Conservation (phyloP, 2,329 filamentous ascomycete species). For the Intubia oerlemansii region DNA sequence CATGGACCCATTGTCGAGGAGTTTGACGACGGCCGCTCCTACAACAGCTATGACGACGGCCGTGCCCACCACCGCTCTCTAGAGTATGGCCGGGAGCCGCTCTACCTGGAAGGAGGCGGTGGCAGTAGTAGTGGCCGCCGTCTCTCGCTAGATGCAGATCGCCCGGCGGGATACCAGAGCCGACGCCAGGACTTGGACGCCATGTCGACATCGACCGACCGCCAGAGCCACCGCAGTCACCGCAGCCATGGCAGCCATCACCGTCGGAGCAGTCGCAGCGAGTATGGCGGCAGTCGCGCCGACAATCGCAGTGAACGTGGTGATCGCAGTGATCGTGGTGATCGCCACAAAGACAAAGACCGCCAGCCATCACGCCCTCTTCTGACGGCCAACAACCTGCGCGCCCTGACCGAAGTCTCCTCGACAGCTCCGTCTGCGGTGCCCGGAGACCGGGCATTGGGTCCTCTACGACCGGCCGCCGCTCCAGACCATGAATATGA, state of each 20-base stretch:
- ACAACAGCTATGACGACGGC: slow-evolving; percentile 8
- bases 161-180: no score
- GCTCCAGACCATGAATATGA: no score
- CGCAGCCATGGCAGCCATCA: slow-evolving; percentile 16
- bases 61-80: slow-evolving; percentile 3
- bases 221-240: slow-evolving; percentile 19
- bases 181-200: no score
- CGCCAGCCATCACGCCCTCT: slow-evolving; percentile 19
- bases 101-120: no score
- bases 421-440: slow-evolving; percentile 22
- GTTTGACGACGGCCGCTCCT: slow-evolving; percentile 10
- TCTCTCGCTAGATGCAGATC: slow-evolving; percentile 10
- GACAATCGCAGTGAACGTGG: no score
- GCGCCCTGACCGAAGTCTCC: slow-evolving; percentile 29
- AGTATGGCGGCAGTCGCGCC: no score
- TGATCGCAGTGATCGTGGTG: no score
- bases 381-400: slow-evolving; percentile 30
- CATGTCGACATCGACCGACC: no score
- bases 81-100: slow-evolving; percentile 6
- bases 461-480: no score
- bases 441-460: no score
- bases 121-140: no score
- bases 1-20: slow-evolving; percentile 9
- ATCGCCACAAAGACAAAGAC: no score
- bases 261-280: slow-evolving; percentile 5